Conservation (phyloP, 345 rosid species). For the Gossypium bickii region DNA sequence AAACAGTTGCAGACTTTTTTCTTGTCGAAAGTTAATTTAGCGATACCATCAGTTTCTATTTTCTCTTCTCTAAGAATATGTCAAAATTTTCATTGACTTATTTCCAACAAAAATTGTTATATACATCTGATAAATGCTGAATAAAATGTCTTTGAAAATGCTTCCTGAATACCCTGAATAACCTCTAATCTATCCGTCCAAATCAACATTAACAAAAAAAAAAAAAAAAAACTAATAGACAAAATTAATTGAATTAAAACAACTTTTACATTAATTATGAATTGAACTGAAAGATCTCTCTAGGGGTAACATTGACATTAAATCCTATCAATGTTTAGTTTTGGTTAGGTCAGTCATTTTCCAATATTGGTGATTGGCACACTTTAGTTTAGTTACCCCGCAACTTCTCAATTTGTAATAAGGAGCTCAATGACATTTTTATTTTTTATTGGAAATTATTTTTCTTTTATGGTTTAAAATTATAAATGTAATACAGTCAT, state of each 20-base stretch:
- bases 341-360: conserved; percentile 13
- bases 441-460: neutral
- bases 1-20: no score
- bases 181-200: no score
- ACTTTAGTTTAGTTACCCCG: neutral
- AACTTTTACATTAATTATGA: neutral
- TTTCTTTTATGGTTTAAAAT: no score
- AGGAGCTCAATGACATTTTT: neutral
- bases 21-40: no score
- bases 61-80: no score
- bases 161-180: rapidly evolving
- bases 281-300: neutral
- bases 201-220: no score
- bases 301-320: neutral
- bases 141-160: no score
- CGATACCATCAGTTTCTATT: rapidly evolving
- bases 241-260: neutral
- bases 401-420: neutral
- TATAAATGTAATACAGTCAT: no score
- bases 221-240: no score
- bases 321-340: neutral
- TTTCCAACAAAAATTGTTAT: no score
- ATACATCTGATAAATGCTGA: no score
- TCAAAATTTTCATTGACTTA: no score
- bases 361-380: neutral